Conservation (phyloP, 768 basidiomycete genomes). For the Boletus coccyginus region DNA sequence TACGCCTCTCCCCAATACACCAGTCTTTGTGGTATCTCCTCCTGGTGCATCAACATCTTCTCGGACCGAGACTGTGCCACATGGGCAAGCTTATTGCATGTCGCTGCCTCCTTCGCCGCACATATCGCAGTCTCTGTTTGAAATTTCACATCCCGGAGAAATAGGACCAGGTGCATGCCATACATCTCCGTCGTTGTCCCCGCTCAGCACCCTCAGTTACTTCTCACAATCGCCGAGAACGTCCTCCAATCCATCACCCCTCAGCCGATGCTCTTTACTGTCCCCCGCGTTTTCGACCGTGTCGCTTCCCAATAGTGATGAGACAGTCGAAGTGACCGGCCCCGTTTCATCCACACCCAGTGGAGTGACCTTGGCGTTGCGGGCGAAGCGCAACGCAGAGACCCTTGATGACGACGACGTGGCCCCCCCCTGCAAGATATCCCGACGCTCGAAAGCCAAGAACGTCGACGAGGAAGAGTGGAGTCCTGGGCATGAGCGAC, state of each 20-base stretch:
- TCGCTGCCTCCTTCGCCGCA: neutral
- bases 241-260: conserved; percentile 3
- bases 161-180: too few relatives aligned
- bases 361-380: neutral
- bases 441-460: conserved; percentile 11
- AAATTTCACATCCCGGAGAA: neutral
- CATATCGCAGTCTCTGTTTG: neutral
- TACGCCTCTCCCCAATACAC: neutral
- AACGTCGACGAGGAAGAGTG: conserved; percentile 24
- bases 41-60: neutral
- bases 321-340: neutral
- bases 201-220: conserved; percentile 11
- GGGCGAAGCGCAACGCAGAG: conserved; percentile 13
- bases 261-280: neutral
- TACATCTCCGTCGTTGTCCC: conserved; percentile 14
- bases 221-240: conserved; percentile 8
- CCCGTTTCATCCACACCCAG: neutral
- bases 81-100: neutral
- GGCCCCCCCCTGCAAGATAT: neutral
- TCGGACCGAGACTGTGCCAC: neutral
- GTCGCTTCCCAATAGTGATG: neutral
- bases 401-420: conserved; percentile 8
- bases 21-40: neutral
- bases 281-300: neutral
- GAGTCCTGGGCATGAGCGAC: conserved; percentile 4